Percentiles rank a stretch among this genome's conserved stretches.
These are phyloP conservation scores for Backusella sp. DNA, from an alignment of 192 early-diverging fungal species.

Conservation along the genomic window DNA sequence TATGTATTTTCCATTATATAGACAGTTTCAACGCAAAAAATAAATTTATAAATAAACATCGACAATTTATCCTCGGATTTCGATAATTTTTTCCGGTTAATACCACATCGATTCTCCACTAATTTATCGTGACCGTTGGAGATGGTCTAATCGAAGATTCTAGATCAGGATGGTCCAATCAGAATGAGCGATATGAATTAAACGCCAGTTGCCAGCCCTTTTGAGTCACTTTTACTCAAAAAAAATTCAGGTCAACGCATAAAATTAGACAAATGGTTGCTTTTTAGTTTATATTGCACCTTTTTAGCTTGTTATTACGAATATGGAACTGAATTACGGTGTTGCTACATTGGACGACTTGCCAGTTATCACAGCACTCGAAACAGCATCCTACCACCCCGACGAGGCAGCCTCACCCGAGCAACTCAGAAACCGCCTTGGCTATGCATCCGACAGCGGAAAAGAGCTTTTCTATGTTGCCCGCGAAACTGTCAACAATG, in stretches of 20 bases:
- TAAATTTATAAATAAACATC: no score
- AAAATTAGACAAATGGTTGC: neutral
- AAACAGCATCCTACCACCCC: conserved; percentile 36
- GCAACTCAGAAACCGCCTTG: conserved; percentile 40
- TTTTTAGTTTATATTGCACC: neutral
- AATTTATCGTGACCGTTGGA: no score
- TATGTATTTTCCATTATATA: no score
- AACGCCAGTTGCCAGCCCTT: no score
- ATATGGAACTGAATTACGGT: neutral
- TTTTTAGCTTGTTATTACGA: neutral
- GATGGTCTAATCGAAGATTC: no score
- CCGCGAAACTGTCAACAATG: conserved; percentile 1
- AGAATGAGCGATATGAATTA: no score
- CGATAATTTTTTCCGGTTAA: no score
- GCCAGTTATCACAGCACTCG: conserved; percentile 6
- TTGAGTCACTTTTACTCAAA: neutral
- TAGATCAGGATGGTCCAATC: no score
- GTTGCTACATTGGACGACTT: conserved; percentile 16
- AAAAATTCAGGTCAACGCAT: neutral
- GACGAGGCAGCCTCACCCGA: conserved; percentile 46
- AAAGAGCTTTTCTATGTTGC: conserved; percentile 40
- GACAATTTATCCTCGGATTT: no score
- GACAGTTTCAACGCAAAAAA: no score
- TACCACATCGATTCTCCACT: no score
- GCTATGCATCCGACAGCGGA: conserved; percentile 25